Conservation (phyloP, 352 stramenopile genomes). For the Blastocystis sp. region DNA sequence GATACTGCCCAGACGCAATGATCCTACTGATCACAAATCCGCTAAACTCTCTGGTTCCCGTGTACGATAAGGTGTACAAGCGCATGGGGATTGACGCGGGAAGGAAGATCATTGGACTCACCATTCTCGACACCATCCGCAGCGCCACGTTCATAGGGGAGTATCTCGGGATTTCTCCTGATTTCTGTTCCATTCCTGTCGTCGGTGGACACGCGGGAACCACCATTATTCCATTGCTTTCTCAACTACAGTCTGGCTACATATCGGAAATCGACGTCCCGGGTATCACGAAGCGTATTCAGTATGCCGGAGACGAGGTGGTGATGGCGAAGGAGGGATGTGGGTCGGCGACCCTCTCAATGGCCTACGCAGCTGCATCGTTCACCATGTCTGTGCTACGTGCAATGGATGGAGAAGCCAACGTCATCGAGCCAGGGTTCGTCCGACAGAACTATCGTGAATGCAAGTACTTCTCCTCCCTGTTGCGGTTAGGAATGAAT, state of each 20-base stretch:
- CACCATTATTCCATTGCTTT: conserved; percentile 96
- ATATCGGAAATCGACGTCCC: conserved; percentile 60
- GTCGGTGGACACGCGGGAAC: conserved; percentile 96
- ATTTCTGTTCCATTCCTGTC: conserved; percentile 75
- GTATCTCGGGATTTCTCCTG: conserved; percentile 55
- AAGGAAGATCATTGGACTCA: conserved; percentile 30
- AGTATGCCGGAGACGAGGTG: conserved; percentile 87
- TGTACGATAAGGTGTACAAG: conserved; percentile 95
- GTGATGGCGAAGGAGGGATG: conserved; percentile 78
- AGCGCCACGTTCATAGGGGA: conserved; percentile 1
- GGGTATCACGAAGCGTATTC: conserved; percentile 87
- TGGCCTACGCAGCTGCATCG: conserved; percentile 90
- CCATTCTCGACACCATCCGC: conserved; percentile 40
- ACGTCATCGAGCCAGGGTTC: conserved; percentile 89
- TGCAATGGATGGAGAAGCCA: conserved; percentile 82
- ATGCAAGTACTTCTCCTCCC: conserved; percentile 81
- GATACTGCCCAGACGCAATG: conserved; percentile 87
- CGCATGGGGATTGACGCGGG: conserved; percentile 66
- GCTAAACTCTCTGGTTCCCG: conserved; percentile 97
- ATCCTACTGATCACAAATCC: conserved; percentile 96
- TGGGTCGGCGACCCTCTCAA: conserved; percentile 92
- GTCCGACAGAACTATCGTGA: conserved; percentile 87
- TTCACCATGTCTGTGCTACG: conserved; percentile 83
- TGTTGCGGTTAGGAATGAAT: conserved; percentile 74
- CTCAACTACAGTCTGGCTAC: conserved; percentile 65